Evolutionary conservation across 1,139 yeast species (phyloP).

Genomic region (Kodamaea fungicola): DNA sequence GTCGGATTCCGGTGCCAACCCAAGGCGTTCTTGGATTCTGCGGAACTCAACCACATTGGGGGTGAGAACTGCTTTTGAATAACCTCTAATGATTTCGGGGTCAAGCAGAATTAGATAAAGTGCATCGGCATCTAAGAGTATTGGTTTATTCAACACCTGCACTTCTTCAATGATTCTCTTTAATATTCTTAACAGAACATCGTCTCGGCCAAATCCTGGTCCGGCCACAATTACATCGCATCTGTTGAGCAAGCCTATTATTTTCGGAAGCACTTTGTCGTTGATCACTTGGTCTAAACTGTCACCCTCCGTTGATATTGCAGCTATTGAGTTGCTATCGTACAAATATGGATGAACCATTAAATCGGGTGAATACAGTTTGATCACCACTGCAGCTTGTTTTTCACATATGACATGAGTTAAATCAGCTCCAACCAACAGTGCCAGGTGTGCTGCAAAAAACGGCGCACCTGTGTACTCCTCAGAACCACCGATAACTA

Average conservation of each 20-base stretch:
- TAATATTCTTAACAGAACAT: slow-evolving; percentile 59
- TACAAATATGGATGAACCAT: slow-evolving; percentile 92
- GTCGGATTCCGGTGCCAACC: slow-evolving; percentile 26
- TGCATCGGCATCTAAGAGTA: slow-evolving; percentile 90
- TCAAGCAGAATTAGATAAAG: slow-evolving; percentile 57
- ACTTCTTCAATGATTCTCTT: slow-evolving; percentile 56
- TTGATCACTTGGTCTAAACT: slow-evolving; percentile 33
- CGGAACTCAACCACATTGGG: slow-evolving; percentile 88
- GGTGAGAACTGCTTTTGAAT: slow-evolving; percentile 62
- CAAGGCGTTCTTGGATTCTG: slow-evolving; percentile 53
- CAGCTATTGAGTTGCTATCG: slow-evolving; percentile 16
- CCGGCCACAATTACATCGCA: slow-evolving; percentile 85
- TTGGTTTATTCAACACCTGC: slow-evolving; percentile 51
- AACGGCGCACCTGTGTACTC: slow-evolving; percentile 97
- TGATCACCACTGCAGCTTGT: slow-evolving; percentile 76
- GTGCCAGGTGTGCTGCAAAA: slow-evolving; percentile 82
- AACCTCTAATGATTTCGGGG: slow-evolving; percentile 52
- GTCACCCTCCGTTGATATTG: slow-evolving; percentile 15
- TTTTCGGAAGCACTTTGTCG: slow-evolving; percentile 50
- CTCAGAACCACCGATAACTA: slow-evolving; percentile 90
- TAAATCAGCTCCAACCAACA: slow-evolving; percentile 83
- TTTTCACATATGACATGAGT: slow-evolving; percentile 83
- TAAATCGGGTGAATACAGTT: slow-evolving; percentile 84
- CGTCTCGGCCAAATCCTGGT: slow-evolving; percentile 90
- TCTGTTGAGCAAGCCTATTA: slow-evolving; percentile 52